phyloP scores from a whole-genome alignment of 2,329 filamentous ascomycete species.

The Fusarium kyushuense region DNA sequence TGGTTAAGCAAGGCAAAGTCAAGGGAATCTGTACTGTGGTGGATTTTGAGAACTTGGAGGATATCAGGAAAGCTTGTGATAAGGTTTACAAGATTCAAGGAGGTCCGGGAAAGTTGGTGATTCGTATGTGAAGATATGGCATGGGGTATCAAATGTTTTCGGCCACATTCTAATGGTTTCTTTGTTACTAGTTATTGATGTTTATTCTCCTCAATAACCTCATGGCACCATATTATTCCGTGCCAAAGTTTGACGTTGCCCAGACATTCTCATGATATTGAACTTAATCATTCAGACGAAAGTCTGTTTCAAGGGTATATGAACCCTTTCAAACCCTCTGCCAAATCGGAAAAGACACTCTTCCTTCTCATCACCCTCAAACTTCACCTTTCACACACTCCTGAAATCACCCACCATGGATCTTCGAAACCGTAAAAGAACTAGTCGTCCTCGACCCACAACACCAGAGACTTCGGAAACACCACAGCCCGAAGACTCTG shows the following conservation, averaged over 20 bases:
- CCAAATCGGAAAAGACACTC: background rate
- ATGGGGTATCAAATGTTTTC: no score
- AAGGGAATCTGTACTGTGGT: conserved; percentile 58
- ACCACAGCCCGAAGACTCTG: background rate
- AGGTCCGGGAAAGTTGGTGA: conserved; percentile 48
- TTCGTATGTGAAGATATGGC: no score
- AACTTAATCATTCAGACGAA: background rate
- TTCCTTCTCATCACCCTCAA: background rate
- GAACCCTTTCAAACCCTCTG: background rate
- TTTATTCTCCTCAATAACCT: no score
- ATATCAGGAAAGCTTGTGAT: conserved; percentile 56
- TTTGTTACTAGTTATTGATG: no score
- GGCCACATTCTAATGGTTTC: no score
- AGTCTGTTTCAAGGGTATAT: background rate
- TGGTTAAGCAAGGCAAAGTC: conserved; percentile 58
- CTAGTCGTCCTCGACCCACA: background rate
- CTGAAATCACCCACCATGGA: background rate
- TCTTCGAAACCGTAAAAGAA: background rate
- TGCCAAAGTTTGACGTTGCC: background rate
- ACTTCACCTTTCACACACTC: background rate
- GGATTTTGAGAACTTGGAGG: conserved; percentile 58
- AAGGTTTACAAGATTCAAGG: conserved; percentile 50
- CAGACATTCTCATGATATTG: background rate
- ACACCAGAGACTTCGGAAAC: background rate
- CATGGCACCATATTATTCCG: background rate